phyloP scores from a whole-genome alignment of 176 grass and related monocot species.

The Guadua angustifolia region DNA sequence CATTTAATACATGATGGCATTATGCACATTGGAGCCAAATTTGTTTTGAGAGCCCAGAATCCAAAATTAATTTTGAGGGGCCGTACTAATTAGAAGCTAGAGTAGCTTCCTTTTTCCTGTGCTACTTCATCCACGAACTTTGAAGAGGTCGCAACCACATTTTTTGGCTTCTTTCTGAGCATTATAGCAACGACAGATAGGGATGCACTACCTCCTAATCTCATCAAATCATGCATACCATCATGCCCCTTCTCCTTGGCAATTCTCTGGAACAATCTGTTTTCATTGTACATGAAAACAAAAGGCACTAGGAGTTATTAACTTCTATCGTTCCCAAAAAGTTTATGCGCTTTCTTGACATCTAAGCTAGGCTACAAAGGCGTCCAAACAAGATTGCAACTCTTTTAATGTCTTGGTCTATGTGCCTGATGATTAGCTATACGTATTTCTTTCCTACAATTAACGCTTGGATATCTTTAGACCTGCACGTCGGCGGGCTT shows the following conservation, averaged over 20 bases:
- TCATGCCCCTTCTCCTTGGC: conserved; percentile 26
- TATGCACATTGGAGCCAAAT: background rate
- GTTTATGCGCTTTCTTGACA: conserved; percentile 32
- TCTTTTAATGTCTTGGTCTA: background rate
- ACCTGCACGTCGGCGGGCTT: too few relatives aligned
- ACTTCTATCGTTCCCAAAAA: conserved; percentile 26
- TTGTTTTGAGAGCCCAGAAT: background rate
- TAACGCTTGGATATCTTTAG: too few relatives aligned
- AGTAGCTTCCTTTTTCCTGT: conserved; percentile 33
- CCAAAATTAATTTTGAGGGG: background rate
- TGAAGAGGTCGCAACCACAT: conserved; percentile 30
- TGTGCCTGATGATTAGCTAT: background rate
- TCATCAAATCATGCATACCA: conserved; percentile 48
- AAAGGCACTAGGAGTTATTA: background rate
- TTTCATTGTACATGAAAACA: background rate
- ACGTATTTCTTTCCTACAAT: background rate
- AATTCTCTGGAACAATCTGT: conserved; percentile 1
- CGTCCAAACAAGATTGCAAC: background rate
- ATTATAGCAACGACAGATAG: conserved; percentile 44
- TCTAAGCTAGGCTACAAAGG: conserved; percentile 22
- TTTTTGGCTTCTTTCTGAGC: conserved; percentile 37
- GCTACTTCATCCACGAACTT: conserved; percentile 37
- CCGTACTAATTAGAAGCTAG: background rate
- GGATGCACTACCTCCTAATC: conserved; percentile 51
- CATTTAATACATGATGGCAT: background rate